Evolutionary conservation across 352 stramenopile genomes (phyloP), one percentile per base, ranked within the genome.

Genomic region (Peronospora farinosa): DNA sequence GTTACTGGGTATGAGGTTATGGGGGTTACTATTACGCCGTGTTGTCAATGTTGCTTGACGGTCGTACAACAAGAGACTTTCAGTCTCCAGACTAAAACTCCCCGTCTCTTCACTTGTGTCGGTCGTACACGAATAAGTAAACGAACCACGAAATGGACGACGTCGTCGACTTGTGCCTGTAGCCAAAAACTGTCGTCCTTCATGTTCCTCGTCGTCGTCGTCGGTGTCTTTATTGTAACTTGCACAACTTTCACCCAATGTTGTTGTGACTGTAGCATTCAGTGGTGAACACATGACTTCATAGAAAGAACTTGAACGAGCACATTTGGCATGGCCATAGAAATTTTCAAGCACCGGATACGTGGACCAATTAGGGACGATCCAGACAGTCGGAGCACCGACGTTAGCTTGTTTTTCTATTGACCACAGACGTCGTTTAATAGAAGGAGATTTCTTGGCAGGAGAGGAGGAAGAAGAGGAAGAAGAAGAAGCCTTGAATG

Each of bases 201-300:
- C 46, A 23, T 71, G 44, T 15, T 21, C 19, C 3, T 27, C 21
- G 67, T n/a, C 59, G 1, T 47, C 40, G 1, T 63, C 41, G 30
- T 50, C 40, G 0, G 47, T 30, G 7, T 23, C 47, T 21, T 69
- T 65, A 19, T 40, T n/a, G 57, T 89, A 86, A 41, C 59, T 65
- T 54, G 67, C 77, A 60, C 69, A 83, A 31, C 53, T 80, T 55
- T 80, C 68, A 8, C 64, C 74, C 27, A 89, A 39, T 19, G 75
- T 90, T 15, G 76, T 84, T 10, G 77, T 88, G 5, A 59, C 59
- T 33, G 59, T 61, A 2, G 63, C 69, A 41, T 74, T 76, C 23
- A 64, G 74, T n/a, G 82, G 82, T 3, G 82, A 93, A 41, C 72
- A 78, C 74, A 93, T 88, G 9, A 89, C 76, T 39, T 93, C 82